Evolutionary conservation across 441 rosid species (phyloP).

Genomic region (Kokia cookei): DNA sequence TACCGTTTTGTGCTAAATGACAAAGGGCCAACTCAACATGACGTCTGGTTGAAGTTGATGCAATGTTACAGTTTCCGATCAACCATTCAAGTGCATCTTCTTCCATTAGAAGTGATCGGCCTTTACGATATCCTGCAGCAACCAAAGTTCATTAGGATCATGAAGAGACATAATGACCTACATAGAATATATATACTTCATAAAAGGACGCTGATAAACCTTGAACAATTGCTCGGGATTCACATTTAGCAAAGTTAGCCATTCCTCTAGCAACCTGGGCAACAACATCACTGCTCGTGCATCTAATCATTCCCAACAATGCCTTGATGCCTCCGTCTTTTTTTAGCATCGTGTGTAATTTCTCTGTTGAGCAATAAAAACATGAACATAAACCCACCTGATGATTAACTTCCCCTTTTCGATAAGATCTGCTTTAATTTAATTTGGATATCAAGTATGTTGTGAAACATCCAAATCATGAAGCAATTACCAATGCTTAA

Average conservation of each 20-base stretch:
- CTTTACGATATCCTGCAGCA: conserved; percentile 64
- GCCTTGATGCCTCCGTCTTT: conserved; percentile 83
- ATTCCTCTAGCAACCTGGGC: conserved; percentile 96
- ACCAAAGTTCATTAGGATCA: not conserved
- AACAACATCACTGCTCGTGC: conserved; percentile 54
- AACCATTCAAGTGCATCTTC: conserved; percentile 76
- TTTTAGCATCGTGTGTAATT: conserved; percentile 57
- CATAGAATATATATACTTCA: not conserved
- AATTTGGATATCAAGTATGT: not conserved
- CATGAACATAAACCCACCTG: conserved; percentile 3
- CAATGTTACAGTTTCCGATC: conserved; percentile 43
- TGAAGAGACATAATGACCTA: conserved; percentile 1
- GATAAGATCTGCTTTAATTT: not conserved
- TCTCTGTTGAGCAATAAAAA: conserved; percentile 39
- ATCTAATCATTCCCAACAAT: conserved; percentile 52
- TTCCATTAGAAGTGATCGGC: conserved; percentile 69
- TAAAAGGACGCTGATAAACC: conserved; percentile 33
- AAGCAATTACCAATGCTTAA: not conserved
- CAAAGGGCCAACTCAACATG: conserved; percentile 91
- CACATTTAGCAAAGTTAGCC: conserved; percentile 94
- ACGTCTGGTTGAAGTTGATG: conserved; percentile 67
- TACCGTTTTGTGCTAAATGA: conserved; percentile 95
- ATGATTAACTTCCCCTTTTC: not conserved
- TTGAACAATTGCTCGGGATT: conserved; percentile 72
- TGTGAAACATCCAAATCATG: not conserved